Base-by-base conservation (phyloP, 2,329 filamentous ascomycete genomes). In the Trichoderma citrinoviride region DNA sequence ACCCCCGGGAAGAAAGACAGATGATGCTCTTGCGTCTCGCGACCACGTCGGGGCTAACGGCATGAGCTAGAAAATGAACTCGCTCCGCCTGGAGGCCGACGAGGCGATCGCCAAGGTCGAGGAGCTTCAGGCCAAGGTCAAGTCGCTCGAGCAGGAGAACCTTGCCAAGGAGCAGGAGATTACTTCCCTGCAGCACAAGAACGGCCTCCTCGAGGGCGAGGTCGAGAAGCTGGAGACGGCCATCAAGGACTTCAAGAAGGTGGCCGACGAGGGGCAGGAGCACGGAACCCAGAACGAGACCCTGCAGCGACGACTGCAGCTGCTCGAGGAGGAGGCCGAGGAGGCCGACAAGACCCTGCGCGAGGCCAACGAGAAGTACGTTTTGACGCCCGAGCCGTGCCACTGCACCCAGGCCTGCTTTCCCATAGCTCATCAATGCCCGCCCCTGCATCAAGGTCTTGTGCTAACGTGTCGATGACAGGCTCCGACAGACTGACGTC, bases 281-380 rank as follows among this genome's bases (percentile, higher is more conserved):
- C 93, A 79, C 77, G 90, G 92, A 77, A 91, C 89, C 76, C 91
- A 96, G 81, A 95, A 94, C 80, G 95, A 99, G 83, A 87, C 90
- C 73, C 85, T 99, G 71, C 90, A 92, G 83, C 87, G 95, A 81
- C 92, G 92, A 83, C 85, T 98, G 77, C 92, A 97, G 83, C 85
- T 99, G 71, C 89, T 99, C 72, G 95, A 99, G 84, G 94, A 98
- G 82, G 95, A 99, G 84, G 93, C 93, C 72, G 95, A 99, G 83
- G 88, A 94, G 78, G 92, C 93, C 72, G 95, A 98, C 81, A 95
- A 93, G 89, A 96, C 92, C 70, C 85, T 98, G 77, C 90, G 94
- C 77, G 95, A 98, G 83, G 90, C 93, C 76, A 98, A 97, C 81
- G 95, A 99, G 83, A 98, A 97, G 95, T 99, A 89, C 76, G 91